Base-by-base conservation (phyloP, 164 flowering plant genomes). In the Tinospora cordifolia region DNA sequence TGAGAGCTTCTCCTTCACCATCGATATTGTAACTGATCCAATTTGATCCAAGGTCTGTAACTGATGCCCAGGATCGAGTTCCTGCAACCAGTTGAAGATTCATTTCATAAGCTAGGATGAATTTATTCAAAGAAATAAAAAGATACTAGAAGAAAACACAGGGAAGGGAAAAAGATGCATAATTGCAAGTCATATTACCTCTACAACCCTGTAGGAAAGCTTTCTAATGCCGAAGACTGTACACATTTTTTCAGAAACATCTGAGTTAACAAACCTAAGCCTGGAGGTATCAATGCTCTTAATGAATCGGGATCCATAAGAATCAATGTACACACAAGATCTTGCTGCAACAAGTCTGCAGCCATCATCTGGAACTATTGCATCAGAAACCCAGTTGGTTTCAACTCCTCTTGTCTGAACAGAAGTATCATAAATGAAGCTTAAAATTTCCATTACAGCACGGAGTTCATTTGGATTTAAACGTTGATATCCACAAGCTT, bases 381-480 rank as follows among this genome's bases (percentile, higher is more conserved):
- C 87, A 68, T 88, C 96, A 25, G 78, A 75, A 67, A 65, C 80
- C 89, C 84, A 85, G 60, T 44, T 71, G 34, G 81, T 71, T 57
- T 62, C 75, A 70, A 81, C 84, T 71, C 80, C 69, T 57, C 62
- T 80, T 65, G 64, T 68, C 66, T 77, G 83, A 66, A n/a, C 71
- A 60, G 66, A 64, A 67, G 74, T 81, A 74, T 84, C 87, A 76
- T 91, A 89, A 59, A 90, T 73, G 72, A 86, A 94, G 70, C 81
- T 72, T 74, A 94, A 71, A 77, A 87, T 82, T 82, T 86, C 93
- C 85, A 89, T 75, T 62, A 89, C 99, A 73, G 99, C 97, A 38
- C 97, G 95, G 34, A 92, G 86, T 79, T 94, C 99, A 75, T 94
- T 94, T 68, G 97, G 99, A 79, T 92, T 94, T 51, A 94, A 76